Evolutionary conservation across 23 red algal genomes (phyloP), one percentile per base, ranked within the genome.

Genomic region (Agarophyton chilense): DNA sequence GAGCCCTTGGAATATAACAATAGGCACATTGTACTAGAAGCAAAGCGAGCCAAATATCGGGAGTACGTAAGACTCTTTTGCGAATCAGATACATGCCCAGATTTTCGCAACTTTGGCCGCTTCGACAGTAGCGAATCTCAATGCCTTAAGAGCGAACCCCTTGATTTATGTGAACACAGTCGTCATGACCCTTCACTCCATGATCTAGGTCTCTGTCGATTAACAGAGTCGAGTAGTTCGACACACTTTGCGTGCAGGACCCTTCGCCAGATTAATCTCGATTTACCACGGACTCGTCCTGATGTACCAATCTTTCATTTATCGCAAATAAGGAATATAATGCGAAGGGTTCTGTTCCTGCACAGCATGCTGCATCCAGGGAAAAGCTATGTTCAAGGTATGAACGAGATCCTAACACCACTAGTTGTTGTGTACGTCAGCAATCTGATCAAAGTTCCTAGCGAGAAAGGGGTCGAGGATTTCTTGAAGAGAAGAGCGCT

Each of bases 341-440:
- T 99, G 82, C 46, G 81, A 26, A 76, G 97, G 12, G 78, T 99
- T 58, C 80, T 99, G 12, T 95, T 89, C 47, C 36, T 99, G 17
- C 96, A 83, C 71, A 54, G 90, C 31, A 79, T 94, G 68, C 54
- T 89, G 62, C 87, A 96, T 72, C 97, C 97, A n/a, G 92, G 84
- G 5, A 84, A 55, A 46, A 92, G 80, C n/a, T 99, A 99, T 81
- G 93, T 99, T 44, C 97, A 99, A 77, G 97, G 97, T 26, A 93
- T 96, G 88, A 99, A 95, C 54, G 97, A 99, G 64, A 70, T 99
- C 34, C 28, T 96, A 22, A 87, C 90, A 19, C 93, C 97, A 19
- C 64, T 99, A 51, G 25, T 99, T 25, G 82, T 90, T 40, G 97
- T 99, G 21, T 94, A 91, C 53, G 50, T 95, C 33, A 81, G 31